Evolutionary conservation across 805 yeast species (phyloP).

Genomic region (Blastobotrys robertii): DNA sequence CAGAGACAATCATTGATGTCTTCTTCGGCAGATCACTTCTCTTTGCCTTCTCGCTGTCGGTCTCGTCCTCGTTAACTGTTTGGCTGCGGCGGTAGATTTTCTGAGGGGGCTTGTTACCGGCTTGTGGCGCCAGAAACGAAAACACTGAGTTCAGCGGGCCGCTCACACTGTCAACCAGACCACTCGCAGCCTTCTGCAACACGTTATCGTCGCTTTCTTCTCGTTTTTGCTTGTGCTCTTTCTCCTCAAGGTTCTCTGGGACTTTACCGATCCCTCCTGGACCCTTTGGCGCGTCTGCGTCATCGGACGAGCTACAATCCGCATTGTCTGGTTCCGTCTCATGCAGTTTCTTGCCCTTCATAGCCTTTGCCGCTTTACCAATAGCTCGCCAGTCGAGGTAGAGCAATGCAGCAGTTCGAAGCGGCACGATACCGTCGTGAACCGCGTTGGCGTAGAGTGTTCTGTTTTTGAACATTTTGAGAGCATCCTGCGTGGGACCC

Average conservation of each 20-base stretch:
- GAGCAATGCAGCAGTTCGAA: constrained; percentile 78
- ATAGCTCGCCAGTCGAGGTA: constrained; percentile 80
- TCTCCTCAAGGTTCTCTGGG: constrained; percentile 7
- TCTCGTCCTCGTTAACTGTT: constrained; percentile 10
- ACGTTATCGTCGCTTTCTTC: neutral
- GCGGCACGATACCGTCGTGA: constrained; percentile 93
- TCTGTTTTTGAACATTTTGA: constrained; percentile 56
- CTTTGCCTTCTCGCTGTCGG: constrained; percentile 13
- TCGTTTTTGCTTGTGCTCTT: neutral
- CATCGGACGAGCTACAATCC: constrained; percentile 18
- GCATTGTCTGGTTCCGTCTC: constrained; percentile 1
- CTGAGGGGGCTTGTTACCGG: constrained; percentile 16
- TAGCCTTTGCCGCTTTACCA: constrained; percentile 37
- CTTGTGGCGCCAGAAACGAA: constrained; percentile 25
- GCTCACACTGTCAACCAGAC: constrained; percentile 6
- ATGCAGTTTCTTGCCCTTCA: constrained; percentile 11
- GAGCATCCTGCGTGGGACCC: constrained; percentile 56
- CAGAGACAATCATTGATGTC: constrained; percentile 70
- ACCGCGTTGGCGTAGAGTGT: constrained; percentile 83
- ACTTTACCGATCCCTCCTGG: constrained; percentile 7
- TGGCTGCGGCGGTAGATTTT: constrained; percentile 22
- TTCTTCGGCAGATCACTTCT: constrained; percentile 37
- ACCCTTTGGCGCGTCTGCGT: neutral
- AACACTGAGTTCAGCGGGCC: constrained; percentile 16
- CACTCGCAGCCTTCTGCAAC: neutral